These are phyloP conservation scores for Allium cepa DNA, from an alignment of 106 monocot genomes.

Conservation along the genomic window DNA sequence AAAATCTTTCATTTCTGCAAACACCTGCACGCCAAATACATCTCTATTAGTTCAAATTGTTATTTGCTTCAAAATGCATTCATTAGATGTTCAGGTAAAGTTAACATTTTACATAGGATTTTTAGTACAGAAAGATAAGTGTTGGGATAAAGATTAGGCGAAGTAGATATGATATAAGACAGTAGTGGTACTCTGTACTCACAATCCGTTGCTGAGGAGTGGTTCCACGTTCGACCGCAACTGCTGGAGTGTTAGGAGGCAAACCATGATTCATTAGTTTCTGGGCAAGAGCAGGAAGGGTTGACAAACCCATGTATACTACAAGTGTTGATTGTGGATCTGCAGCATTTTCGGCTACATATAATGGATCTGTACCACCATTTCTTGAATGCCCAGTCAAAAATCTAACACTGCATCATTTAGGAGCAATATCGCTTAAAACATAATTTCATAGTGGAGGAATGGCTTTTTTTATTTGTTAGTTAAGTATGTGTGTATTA, in stretches of 20 bases:
- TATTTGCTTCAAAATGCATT: no score
- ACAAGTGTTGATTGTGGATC: constrained; percentile 87
- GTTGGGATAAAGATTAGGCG: no score
- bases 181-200: constrained; percentile 15
- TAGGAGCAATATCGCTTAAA: no score
- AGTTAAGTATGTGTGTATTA: no score
- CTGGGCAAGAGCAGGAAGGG: constrained; percentile 58
- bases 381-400: constrained; percentile 94
- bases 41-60: neutral
- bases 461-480: no score
- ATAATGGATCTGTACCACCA: constrained; percentile 82
- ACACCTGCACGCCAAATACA: constrained; percentile 41
- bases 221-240: constrained; percentile 91
- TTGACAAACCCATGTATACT: constrained; percentile 94
- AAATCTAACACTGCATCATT: constrained; percentile 66
- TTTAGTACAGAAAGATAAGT: no score
- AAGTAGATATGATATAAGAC: neutral
- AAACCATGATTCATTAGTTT: constrained; percentile 71
- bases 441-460: no score
- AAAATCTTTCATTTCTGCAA: constrained; percentile 56
- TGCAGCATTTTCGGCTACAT: constrained; percentile 71
- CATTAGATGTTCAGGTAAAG: no score
- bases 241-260: constrained; percentile 65
- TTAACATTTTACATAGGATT: no score
- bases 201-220: constrained; percentile 89